Conservation (phyloP, 2,329 filamentous ascomycete genomes). For the Hypoxylon sp. region DNA sequence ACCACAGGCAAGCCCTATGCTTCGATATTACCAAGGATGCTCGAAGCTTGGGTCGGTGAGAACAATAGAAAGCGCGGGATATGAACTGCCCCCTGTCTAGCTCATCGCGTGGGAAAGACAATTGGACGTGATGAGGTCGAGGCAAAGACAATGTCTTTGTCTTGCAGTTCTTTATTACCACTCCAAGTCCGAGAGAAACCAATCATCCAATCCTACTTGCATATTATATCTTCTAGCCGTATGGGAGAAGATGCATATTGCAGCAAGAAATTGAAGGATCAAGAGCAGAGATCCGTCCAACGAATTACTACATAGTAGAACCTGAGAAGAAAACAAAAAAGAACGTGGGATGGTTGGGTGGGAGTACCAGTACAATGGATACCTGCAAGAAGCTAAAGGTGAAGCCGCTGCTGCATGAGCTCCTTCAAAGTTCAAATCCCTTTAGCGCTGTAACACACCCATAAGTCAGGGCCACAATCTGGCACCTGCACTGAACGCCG, state of each 20-base stretch:
- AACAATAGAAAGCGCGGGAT: constrained; percentile 8
- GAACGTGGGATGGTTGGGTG: not conserved
- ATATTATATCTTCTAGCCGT: too few relatives aligned
- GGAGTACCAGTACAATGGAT: constrained; percentile 18
- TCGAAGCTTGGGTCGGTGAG: not conserved
- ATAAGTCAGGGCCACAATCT: constrained; percentile 16
- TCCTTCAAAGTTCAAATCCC: too few relatives aligned
- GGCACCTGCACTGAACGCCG: constrained; percentile 30
- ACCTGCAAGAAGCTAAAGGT: constrained; percentile 2
- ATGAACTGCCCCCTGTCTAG: constrained; percentile 2
- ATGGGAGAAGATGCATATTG: too few relatives aligned
- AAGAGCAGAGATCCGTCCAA: too few relatives aligned
- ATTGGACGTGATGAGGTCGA: not conserved
- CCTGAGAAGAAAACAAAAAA: not conserved
- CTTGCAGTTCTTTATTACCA: too few relatives aligned
- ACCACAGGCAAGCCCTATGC: constrained; percentile 1
- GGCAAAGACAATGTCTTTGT: constrained; percentile 15
- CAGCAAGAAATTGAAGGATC: too few relatives aligned
- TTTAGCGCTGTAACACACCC: constrained; percentile 21
- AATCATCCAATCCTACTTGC: too few relatives aligned
- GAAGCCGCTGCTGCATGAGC: too few relatives aligned
- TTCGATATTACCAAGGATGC: constrained; percentile 1
- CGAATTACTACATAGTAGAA: too few relatives aligned
- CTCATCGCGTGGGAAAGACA: constrained; percentile 1
- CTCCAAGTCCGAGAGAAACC: too few relatives aligned